phyloP scores from a whole-genome alignment of 2,329 filamentous ascomycete genomes.

The Fusarium nisikadoi region DNA sequence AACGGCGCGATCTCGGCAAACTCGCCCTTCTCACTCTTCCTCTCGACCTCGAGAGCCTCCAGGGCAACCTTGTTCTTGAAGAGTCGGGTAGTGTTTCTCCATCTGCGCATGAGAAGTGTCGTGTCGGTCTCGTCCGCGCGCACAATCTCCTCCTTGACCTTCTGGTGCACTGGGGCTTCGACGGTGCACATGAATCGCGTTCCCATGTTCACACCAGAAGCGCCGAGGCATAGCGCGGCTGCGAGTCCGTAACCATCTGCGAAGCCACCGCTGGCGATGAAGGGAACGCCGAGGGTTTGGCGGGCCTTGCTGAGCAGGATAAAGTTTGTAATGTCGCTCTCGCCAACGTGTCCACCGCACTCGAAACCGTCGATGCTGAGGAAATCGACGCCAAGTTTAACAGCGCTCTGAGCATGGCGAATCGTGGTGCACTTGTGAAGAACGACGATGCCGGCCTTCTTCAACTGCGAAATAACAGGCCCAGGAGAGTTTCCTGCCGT shows the following conservation, averaged over 20 bases:
- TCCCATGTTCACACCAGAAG: slow-evolving; percentile 97
- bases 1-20: slow-evolving; percentile 88
- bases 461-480: slow-evolving; percentile 89
- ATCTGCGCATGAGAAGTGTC: slow-evolving; percentile 84
- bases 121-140: slow-evolving; percentile 91
- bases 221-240: slow-evolving; percentile 88
- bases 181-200: slow-evolving; percentile 97
- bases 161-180: slow-evolving; percentile 90
- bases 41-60: slow-evolving; percentile 84
- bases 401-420: slow-evolving; percentile 87
- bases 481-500: slow-evolving; percentile 90
- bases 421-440: slow-evolving; percentile 99
- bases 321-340: slow-evolving; percentile 89
- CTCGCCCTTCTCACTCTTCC: slow-evolving; percentile 82
- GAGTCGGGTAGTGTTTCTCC: slow-evolving; percentile 90
- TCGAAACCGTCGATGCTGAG: slow-evolving; percentile 97
- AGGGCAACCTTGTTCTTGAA: slow-evolving; percentile 91
- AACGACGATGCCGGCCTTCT: slow-evolving; percentile 80
- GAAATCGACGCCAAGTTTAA: slow-evolving; percentile 97
- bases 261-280: slow-evolving; percentile 96
- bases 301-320: slow-evolving; percentile 87
- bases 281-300: slow-evolving; percentile 85
- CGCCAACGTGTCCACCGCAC: slow-evolving; percentile 90
- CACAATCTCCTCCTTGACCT: slow-evolving; percentile 95
- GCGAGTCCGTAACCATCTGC: slow-evolving; percentile 94